phyloP scores from a whole-genome alignment of 2,329 filamentous ascomycete genomes.

The Penicillium sumatraense region DNA sequence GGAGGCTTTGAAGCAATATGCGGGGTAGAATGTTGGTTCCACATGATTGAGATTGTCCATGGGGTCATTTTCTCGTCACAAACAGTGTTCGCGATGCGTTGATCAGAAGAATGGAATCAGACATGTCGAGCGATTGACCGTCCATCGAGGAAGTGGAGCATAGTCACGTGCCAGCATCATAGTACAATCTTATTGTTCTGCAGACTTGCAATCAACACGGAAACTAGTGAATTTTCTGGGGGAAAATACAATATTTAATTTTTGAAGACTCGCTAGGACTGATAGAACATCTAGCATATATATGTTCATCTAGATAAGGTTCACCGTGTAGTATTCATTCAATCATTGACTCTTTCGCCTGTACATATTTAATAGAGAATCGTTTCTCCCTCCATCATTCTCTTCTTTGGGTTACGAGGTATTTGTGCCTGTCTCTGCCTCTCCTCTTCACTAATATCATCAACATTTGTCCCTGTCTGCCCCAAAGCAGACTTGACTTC shows the following conservation, averaged over 20 bases:
- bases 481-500: conserved; percentile 33
- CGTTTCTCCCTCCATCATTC: conserved; percentile 48
- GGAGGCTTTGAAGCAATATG: conserved; percentile 63
- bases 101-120: neutral
- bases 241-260: no score
- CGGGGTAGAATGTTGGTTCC: conserved; percentile 56
- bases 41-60: conserved; percentile 31
- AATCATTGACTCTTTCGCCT: neutral
- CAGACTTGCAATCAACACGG: neutral
- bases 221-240: no score
- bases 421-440: conserved; percentile 40
- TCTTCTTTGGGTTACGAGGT: conserved; percentile 52
- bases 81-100: no score
- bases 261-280: no score
- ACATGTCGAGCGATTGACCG: neutral
- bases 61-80: conserved; percentile 28
- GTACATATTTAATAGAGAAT: conserved; percentile 14
- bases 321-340: neutral
- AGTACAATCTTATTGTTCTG: neutral
- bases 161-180: neutral
- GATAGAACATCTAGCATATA: no score
- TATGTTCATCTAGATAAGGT: no score
- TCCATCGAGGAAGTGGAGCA: neutral
- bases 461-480: conserved; percentile 39
- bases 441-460: conserved; percentile 46